These are phyloP conservation scores for Coemansia sp. DNA, from an alignment of 192 early-diverging fungal genomes.

Conservation along the genomic window DNA sequence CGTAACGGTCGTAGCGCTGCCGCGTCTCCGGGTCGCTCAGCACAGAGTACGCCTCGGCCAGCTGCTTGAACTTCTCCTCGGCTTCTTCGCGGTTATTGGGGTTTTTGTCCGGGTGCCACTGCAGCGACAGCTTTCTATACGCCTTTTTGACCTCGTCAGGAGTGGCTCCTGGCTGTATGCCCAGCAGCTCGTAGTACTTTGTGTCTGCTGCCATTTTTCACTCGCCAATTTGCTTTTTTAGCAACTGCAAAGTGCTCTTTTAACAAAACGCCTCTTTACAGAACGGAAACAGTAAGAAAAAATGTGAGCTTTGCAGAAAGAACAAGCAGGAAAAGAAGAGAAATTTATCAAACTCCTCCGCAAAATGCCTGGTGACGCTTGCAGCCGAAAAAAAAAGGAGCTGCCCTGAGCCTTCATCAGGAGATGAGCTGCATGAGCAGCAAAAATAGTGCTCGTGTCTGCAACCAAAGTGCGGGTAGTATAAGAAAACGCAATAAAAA, in stretches of 20 bases:
- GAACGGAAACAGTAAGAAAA: background rate
- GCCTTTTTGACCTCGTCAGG: conserved; percentile 72
- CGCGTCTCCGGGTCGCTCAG: conserved; percentile 45
- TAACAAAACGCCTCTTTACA: no score
- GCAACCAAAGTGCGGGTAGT: conserved; percentile 7
- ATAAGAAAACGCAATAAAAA: background rate
- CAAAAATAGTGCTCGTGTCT: background rate
- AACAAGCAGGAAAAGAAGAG: background rate
- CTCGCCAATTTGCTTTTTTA: background rate
- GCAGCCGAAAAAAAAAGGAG: background rate
- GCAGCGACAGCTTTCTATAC: conserved; percentile 69
- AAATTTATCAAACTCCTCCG: background rate
- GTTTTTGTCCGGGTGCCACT: conserved; percentile 72
- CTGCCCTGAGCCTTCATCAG: background rate
- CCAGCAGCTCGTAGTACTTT: conserved; percentile 70
- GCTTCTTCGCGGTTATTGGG: conserved; percentile 41
- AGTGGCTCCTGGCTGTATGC: conserved; percentile 57
- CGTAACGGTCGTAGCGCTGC: conserved; percentile 42
- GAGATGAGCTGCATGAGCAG: conserved; percentile 1
- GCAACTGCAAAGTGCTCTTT: background rate
- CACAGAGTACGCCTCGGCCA: conserved; percentile 54
- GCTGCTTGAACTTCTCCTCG: conserved; percentile 49
- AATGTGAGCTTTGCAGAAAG: background rate
- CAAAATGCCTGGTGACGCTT: no score
- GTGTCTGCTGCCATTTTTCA: conserved; percentile 29